phyloP scores from a whole-genome alignment of 768 basidiomycete genomes.

The Fibroporia radiculosa region DNA sequence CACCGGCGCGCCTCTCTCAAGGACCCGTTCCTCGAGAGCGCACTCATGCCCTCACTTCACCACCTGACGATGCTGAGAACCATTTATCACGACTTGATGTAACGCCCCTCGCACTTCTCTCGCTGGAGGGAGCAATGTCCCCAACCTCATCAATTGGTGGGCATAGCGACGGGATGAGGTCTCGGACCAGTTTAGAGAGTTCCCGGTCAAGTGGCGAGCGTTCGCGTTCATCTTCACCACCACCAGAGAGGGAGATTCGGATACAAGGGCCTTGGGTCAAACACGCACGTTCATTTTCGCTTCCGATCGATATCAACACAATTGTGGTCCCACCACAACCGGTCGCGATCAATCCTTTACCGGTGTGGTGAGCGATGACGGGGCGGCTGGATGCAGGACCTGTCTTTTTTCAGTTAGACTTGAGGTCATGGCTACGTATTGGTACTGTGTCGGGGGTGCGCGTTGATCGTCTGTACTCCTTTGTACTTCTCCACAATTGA shows the following conservation, averaged over 20 bases:
- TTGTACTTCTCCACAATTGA: neutral
- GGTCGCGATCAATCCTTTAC: conserved; percentile 12
- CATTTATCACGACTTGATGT: neutral
- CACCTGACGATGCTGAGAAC: neutral
- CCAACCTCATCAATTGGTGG: conserved; percentile 12
- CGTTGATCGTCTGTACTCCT: conserved; percentile 5
- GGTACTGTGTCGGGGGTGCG: neutral
- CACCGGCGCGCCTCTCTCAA: conserved; percentile 5
- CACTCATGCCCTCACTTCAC: conserved; percentile 1
- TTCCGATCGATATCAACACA: conserved; percentile 18
- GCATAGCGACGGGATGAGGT: conserved; percentile 5
- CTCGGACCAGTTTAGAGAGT: conserved; percentile 2
- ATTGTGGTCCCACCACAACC: conserved; percentile 17
- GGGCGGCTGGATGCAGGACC: neutral
- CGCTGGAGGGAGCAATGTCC: conserved; percentile 11
- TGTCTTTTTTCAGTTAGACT: too few species aligned
- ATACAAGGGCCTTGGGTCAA: conserved; percentile 20
- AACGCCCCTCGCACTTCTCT: neutral
- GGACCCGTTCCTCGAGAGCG: conserved; percentile 15
- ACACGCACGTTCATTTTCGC: conserved; percentile 17
- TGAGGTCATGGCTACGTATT: neutral
- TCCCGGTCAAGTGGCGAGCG: neutral
- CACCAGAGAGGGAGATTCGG: conserved; percentile 8
- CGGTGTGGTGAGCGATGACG: conserved; percentile 5
- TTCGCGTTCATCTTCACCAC: neutral